Evolutionary conservation across 768 basidiomycete genomes (phyloP), one percentile per base, ranked within the genome.

Genomic region (Exidia glandulosa): DNA sequence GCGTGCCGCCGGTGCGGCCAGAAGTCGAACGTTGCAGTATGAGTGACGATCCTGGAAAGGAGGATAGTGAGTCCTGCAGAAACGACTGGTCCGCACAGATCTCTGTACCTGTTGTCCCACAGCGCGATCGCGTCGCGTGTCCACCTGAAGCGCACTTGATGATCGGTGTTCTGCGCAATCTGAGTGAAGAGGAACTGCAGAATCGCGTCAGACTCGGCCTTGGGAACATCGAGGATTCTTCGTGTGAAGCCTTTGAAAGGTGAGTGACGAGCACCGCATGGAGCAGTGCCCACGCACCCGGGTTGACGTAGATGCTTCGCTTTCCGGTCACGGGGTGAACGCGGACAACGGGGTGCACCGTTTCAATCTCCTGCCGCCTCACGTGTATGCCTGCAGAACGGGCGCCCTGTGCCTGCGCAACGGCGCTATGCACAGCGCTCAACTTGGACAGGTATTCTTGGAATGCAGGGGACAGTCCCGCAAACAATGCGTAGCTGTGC

Each of bases 321-420:
- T 85, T 87, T 13, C 90, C 88, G 1, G 90, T 94, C 1, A 79
- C 84, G 23, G 91, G 90, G 69, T 92, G 86, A 12, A 91, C 88
- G 54, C 90, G 84, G 58, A 93, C 87, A 54, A 93, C 75, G 19
- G 90, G 90, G 69, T 92, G 90, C 32, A 87, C 66, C 3, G 81
- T 80, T 71, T 89, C 87, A 60, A 89, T 72, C 57, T 80, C 77
- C 60, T 86, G 75, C 41, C 90, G 78, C 31, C 88, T 83, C 29
- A 90, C 86, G 58, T 81, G 81, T 52, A 83, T 76, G 4, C 85
- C 86, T 0, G 84, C 85, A 4, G 81, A 84, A 16, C 83, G 78
- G 34, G 87, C 76, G 48, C 88, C 88, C 10, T 89, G 83, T 0
- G 88, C 88, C 67, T 91, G 89, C 10, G 83, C 84, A 41, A 84